These are phyloP conservation scores for Agrocybe praecox DNA, from an alignment of 768 basidiomycete species.

Conservation along the genomic window DNA sequence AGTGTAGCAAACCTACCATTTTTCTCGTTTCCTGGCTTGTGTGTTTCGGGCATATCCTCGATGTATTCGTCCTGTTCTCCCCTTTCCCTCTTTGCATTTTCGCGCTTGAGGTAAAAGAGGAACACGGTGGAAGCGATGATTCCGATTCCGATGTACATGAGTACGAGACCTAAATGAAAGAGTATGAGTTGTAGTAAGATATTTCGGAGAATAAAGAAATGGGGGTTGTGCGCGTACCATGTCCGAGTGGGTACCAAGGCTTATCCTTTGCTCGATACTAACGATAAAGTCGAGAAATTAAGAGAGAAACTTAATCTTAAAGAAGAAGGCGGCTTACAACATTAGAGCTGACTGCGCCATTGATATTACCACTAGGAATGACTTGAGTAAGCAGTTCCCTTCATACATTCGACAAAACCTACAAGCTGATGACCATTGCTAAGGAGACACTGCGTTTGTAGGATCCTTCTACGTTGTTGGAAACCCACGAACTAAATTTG, in stretches of 20 bases:
- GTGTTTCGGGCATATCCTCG: constrained; percentile 40
- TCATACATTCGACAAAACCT: constrained; percentile 16
- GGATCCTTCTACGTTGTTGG: constrained; percentile 74
- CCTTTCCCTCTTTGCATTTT: constrained; percentile 67
- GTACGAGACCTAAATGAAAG: constrained; percentile 52
- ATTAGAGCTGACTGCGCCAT: constrained; percentile 78
- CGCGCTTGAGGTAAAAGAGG: constrained; percentile 47
- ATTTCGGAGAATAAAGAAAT: background rate
- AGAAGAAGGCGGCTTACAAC: constrained; percentile 52
- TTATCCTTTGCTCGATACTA: constrained; percentile 66
- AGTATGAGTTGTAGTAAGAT: too few relatives aligned
- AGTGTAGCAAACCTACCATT: constrained; percentile 62
- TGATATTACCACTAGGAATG: constrained; percentile 61
- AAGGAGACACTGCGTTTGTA: constrained; percentile 77
- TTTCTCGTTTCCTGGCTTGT: constrained; percentile 36
- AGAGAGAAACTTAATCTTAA: background rate
- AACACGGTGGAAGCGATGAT: constrained; percentile 46
- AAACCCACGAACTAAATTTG: constrained; percentile 49
- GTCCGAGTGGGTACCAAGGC: constrained; percentile 62
- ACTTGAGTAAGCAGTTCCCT: background rate
- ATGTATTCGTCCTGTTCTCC: constrained; percentile 75
- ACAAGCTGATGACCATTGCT: constrained; percentile 71
- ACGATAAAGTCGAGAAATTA: background rate
- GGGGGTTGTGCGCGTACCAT: constrained; percentile 27
- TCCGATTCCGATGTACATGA: constrained; percentile 73